Conservation (phyloP, 495 filamentous ascomycete genomes). For the Pseudevernia furfuracea region DNA sequence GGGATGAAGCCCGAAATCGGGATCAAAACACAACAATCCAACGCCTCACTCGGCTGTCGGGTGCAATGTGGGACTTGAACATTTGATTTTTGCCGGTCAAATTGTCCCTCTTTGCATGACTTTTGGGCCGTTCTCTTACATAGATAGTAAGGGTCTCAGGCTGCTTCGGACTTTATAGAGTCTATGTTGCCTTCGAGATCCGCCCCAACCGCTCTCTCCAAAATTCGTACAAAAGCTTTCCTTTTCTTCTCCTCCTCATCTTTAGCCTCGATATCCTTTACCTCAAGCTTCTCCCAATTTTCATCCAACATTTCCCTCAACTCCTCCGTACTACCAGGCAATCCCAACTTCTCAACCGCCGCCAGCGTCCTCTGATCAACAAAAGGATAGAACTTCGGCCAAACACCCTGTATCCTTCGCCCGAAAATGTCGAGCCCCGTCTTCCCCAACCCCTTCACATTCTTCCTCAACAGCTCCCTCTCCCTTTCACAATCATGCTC, state of each 20-base stretch:
- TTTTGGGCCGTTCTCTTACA: too few species aligned
- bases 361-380: conserved; percentile 28
- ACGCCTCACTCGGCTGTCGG: too few species aligned
- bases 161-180: conserved; percentile 14
- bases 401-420: conserved; percentile 30
- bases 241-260: conserved; percentile 21
- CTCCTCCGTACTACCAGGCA: conserved; percentile 25
- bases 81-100: too few species aligned
- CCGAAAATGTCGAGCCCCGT: conserved; percentile 32
- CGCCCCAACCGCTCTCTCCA: conserved; percentile 24
- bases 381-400: conserved; percentile 29
- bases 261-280: conserved; percentile 18
- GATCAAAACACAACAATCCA: too few species aligned
- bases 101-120: too few species aligned
- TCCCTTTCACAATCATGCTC: conserved; percentile 18
- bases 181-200: conserved; percentile 24
- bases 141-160: conserved; percentile 6
- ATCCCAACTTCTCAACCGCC: conserved; percentile 26
- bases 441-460: conserved; percentile 31
- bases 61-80: too few species aligned
- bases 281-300: conserved; percentile 26
- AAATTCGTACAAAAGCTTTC: conserved; percentile 22
- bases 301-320: conserved; percentile 27
- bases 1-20: too few species aligned
- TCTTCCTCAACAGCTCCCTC: conserved; percentile 22